Percentiles rank a stretch among this genome's conserved stretches.
These are phyloP conservation scores for Ophiostoma novo-ulmi DNA, from an alignment of 2,329 filamentous ascomycete species.

Conservation along the genomic window DNA sequence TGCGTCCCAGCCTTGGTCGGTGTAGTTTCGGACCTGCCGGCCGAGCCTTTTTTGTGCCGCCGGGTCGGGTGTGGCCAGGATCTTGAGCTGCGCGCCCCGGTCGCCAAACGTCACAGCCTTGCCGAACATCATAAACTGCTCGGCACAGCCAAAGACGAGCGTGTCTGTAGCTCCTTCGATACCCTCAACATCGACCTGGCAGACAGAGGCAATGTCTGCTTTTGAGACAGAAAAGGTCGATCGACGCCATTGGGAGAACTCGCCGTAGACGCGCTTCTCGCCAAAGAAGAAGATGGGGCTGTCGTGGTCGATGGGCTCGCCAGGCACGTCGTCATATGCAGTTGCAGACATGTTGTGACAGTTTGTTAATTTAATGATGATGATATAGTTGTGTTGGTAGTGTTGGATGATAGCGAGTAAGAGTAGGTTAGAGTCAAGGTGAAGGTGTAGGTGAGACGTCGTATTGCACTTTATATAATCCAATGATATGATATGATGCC, in stretches of 20 bases:
- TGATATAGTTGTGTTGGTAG: neutral
- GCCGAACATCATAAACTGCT: conserved; percentile 43
- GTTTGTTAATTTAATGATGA: neutral
- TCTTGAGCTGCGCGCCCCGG: conserved; percentile 7
- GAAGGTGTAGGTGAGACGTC: neutral
- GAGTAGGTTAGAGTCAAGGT: neutral
- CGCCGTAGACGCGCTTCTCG: conserved; percentile 32
- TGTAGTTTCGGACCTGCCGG: conserved; percentile 20
- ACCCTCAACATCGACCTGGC: conserved; percentile 25
- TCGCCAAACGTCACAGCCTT: conserved; percentile 38
- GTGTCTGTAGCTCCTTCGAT: conserved; percentile 18
- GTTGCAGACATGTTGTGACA: neutral
- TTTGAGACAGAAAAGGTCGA: conserved; percentile 32
- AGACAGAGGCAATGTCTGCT: conserved; percentile 31
- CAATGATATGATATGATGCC: neutral
- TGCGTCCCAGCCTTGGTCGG: conserved; percentile 22
- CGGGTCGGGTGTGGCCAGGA: conserved; percentile 20
- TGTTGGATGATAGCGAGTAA: too few species aligned
- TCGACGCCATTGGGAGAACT: conserved; percentile 37
- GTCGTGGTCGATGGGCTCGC: conserved; percentile 15
- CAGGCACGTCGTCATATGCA: conserved; percentile 14
- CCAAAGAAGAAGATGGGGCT: conserved; percentile 33
- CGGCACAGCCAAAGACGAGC: conserved; percentile 36
- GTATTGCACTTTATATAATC: neutral
- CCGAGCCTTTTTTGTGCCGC: conserved; percentile 24